Evolutionary conservation across 805 yeast species (phyloP).

Genomic region (Kockiozyma suomiensis): DNA sequence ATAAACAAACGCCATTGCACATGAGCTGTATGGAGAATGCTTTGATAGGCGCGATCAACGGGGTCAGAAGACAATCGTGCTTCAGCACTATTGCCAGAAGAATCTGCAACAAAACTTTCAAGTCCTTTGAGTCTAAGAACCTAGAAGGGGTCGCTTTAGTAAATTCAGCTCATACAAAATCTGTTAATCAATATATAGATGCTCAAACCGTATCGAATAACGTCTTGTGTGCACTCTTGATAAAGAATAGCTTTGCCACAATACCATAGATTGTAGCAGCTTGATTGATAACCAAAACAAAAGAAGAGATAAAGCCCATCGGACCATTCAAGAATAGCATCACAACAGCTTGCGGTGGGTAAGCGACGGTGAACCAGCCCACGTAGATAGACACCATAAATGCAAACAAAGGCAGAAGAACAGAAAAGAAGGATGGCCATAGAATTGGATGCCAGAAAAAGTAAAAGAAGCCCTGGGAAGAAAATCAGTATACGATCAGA

Average conservation of each 20-base stretch:
- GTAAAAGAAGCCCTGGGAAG: slow-evolving; percentile 22
- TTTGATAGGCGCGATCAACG: neutral
- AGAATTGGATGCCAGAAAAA: slow-evolving; percentile 27
- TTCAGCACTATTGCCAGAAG: slow-evolving; percentile 36
- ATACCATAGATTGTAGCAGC: slow-evolving; percentile 14
- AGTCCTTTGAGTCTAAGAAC: slow-evolving; percentile 44
- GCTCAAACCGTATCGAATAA: slow-evolving; percentile 24
- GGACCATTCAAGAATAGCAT: slow-evolving; percentile 28
- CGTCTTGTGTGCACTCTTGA: slow-evolving; percentile 17
- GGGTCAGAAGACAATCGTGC: neutral
- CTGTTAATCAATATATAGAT: neutral
- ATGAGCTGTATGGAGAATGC: slow-evolving; percentile 3
- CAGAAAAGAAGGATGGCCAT: slow-evolving; percentile 26
- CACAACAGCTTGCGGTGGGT: slow-evolving; percentile 20
- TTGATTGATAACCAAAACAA: slow-evolving; percentile 20
- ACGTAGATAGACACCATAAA: slow-evolving; percentile 8
- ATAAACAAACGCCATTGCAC: slow-evolving; percentile 15
- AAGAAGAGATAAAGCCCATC: slow-evolving; percentile 17
- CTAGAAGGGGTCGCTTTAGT: neutral
- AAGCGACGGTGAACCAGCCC: slow-evolving; percentile 22
- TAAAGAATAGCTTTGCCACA: slow-evolving; percentile 18
- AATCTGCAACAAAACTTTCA: slow-evolving; percentile 46
- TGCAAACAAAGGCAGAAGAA: slow-evolving; percentile 18
- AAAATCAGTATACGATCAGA: neutral
- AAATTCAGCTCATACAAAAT: neutral